Evolutionary conservation across 2,329 filamentous ascomycete genomes (phyloP).

Genomic region (Monosporascus sp.): DNA sequence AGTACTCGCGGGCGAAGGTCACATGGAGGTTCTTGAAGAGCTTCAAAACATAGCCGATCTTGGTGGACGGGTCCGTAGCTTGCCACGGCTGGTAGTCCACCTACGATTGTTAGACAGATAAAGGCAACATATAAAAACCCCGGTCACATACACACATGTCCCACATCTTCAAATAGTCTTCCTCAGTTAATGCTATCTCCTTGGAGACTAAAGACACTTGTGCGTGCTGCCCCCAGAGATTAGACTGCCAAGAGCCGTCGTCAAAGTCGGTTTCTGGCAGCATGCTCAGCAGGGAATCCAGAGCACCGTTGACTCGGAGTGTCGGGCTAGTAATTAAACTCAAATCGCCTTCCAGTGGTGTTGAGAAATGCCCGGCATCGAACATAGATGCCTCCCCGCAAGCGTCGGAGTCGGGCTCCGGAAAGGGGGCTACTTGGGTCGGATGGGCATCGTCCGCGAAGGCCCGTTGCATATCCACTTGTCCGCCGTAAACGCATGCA

Average conservation of each 20-base stretch:
- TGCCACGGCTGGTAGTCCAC: constrained; percentile 17
- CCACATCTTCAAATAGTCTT: constrained; percentile 16
- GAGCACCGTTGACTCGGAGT: constrained; percentile 9
- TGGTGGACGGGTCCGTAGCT: constrained; percentile 35
- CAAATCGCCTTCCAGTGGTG: constrained; percentile 2
- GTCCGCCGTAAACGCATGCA: constrained; percentile 33
- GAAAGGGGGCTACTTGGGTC: constrained; percentile 20
- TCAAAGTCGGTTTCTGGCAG: constrained; percentile 5
- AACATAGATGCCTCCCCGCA: constrained; percentile 5
- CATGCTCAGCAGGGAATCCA: constrained; percentile 9
- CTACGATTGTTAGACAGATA: constrained; percentile 6
- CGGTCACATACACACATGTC: constrained; percentile 16
- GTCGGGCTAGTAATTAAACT: constrained; percentile 1
- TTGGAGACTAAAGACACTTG: background rate
- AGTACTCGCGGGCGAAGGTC: constrained; percentile 29
- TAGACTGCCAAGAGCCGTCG: constrained; percentile 4
- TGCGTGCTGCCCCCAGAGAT: constrained; percentile 1
- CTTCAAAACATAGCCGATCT: constrained; percentile 31
- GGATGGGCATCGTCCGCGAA: constrained; percentile 23
- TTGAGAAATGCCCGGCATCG: constrained; percentile 1
- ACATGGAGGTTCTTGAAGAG: constrained; percentile 28
- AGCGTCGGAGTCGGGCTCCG: constrained; percentile 28
- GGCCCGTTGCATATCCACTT: constrained; percentile 2
- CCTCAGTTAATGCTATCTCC: constrained; percentile 6
- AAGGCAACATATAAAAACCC: background rate